Percentiles rank a stretch among this genome's conserved stretches.
Evolutionary conservation across 345 rosid genomes (phyloP).

Genomic region (Noccaea bulbosa): DNA sequence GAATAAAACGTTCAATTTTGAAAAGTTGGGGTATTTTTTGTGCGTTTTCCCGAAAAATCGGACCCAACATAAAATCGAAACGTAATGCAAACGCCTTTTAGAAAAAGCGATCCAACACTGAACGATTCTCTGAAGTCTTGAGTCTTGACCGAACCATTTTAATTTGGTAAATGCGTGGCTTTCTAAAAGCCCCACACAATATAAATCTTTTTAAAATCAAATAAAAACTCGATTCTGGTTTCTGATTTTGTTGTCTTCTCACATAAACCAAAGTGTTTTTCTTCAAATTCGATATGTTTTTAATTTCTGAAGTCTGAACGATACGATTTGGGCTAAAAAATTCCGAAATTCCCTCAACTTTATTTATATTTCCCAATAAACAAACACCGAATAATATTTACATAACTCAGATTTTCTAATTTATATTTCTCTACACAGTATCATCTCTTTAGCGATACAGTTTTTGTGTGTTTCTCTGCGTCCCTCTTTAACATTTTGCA

Average conservation of each 20-base stretch:
- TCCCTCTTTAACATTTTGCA: slow-evolving; percentile 1
- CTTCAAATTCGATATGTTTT: slow-evolving; percentile 40
- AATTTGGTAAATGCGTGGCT: slow-evolving; percentile 34
- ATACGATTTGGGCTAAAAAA: slow-evolving; percentile 17
- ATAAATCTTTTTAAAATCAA: background rate
- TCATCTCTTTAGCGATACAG: slow-evolving; percentile 16
- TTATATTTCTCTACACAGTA: slow-evolving; percentile 24
- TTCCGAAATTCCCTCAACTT: slow-evolving; percentile 19
- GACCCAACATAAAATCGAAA: slow-evolving; percentile 10
- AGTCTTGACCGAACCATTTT: slow-evolving; percentile 13
- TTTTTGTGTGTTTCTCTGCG: background rate
- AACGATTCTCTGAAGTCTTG: slow-evolving; percentile 28
- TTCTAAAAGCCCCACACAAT: slow-evolving; percentile 20
- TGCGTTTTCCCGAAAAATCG: too few species aligned
- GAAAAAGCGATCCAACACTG: slow-evolving; percentile 23
- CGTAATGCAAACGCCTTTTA: background rate
- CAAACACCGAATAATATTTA: slow-evolving; percentile 25
- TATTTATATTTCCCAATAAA: background rate
- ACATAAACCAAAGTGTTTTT: slow-evolving; percentile 19
- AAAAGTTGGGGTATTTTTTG: too few species aligned
- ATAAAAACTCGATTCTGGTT: background rate
- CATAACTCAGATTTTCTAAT: slow-evolving; percentile 15
- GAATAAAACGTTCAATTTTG: too few species aligned
- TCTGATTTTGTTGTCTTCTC: slow-evolving; percentile 30
- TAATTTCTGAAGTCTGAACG: background rate